Evolutionary conservation across 306 rosid genomes (phyloP).

Genomic region (Vachellia pachyceras): DNA sequence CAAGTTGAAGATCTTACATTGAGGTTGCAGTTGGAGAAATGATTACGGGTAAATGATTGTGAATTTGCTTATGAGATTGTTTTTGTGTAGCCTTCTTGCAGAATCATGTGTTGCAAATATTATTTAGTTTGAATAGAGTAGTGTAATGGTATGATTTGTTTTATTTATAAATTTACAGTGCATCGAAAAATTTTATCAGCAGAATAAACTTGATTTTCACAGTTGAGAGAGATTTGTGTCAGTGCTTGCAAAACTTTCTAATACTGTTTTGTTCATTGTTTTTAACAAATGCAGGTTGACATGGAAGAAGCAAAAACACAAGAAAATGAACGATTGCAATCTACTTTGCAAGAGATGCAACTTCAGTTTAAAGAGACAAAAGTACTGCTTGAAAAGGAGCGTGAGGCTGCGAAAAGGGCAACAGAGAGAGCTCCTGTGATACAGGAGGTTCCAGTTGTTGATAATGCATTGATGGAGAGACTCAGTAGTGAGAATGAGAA

Average conservation of each 20-base stretch:
- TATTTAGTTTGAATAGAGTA: conserved; percentile 18
- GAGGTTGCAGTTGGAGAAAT: conserved; percentile 97
- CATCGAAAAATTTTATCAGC: conserved; percentile 8
- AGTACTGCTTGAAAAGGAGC: conserved; percentile 74
- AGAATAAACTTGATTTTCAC: conserved; percentile 15
- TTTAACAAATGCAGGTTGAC: conserved; percentile 62
- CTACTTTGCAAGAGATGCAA: conserved; percentile 87
- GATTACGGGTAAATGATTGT: conserved; percentile 73
- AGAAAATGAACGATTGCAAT: conserved; percentile 85
- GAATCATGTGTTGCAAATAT: background rate
- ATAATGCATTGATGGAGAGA: conserved; percentile 74
- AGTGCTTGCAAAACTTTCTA: conserved; percentile 30
- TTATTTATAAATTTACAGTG: conserved; percentile 16
- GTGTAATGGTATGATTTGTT: background rate
- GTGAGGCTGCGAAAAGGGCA: conserved; percentile 69
- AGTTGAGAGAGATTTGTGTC: conserved; percentile 13
- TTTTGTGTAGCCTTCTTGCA: conserved; percentile 20
- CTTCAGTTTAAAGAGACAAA: conserved; percentile 83
- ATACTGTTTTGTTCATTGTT: conserved; percentile 27
- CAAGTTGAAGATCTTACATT: conserved; percentile 96
- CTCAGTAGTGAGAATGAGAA: conserved; percentile 88
- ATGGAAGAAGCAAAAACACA: conserved; percentile 88
- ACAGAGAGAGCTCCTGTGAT: conserved; percentile 70
- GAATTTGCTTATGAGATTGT: conserved; percentile 12
- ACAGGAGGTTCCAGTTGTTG: conserved; percentile 97